Base-by-base conservation (phyloP, 2,329 filamentous ascomycete species). In the Corynespora cassiicola region DNA sequence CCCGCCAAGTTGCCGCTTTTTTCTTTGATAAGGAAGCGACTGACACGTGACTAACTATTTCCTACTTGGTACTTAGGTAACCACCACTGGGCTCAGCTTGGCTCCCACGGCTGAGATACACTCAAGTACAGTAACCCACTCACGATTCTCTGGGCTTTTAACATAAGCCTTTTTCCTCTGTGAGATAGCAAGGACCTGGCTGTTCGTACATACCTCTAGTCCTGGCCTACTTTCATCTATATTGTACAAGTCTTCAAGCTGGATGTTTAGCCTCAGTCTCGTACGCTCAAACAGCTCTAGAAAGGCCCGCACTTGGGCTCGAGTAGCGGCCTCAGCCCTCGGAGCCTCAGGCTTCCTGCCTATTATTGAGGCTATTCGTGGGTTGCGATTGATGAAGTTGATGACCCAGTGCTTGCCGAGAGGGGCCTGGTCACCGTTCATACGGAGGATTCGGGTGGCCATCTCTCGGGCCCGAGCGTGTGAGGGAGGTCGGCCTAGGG, bases 121-220 rank as follows among this genome's bases (percentile, higher is more conserved):
- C 45, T 54, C 37, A 17, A 54, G 36, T 28, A 54, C 44, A 16
- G 20, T 50, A 19, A 47, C 52, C 52, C 35, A 56, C 38, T 52
- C 35, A 7, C 35, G 36, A 45, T 52, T 39, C 35, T 54, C 45
- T 49, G 24, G 43, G 33, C 39, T 42, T 37, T 47, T 40, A 11
- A 40, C 25, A 38, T 48, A 45, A 45, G 50, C 41, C 36, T 52
- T 49, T 31, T 47, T 46, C 29, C 47, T 53, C 16, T 18, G 11
- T 21, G 21, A 30, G 10, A 30, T 39, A 8, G 34, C 34, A 35
- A 51, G 27, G 10, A 44, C 45, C 22, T 35, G 15, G 19, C 32
- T 21, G 24, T 47, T 52, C 10, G 34, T 36, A 45, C 39, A 42
- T 45, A 50, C 41, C 16, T 39, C 39, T 22, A 51, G 35, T 6